Base-by-base conservation (phyloP, 1,284 basidiomycete species). In the Leccinum cinnamomeum region DNA sequence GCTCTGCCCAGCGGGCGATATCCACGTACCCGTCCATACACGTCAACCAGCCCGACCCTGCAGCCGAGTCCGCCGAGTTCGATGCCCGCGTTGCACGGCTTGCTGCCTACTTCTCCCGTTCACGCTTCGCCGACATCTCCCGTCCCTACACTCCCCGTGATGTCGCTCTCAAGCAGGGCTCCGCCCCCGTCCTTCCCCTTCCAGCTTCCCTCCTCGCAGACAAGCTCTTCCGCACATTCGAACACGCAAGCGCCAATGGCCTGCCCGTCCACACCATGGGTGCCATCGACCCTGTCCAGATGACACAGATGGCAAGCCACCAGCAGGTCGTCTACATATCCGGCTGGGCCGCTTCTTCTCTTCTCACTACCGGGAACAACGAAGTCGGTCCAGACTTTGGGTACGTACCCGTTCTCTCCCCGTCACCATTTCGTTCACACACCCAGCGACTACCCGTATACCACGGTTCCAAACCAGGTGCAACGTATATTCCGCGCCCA, bases 331-430 rank as follows among this genome's bases (percentile, higher is more conserved):
- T 98, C 56, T 99, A 99, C 75, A 84, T 99, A 28, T 97, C 94
- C 46, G 97, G 97, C 28, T 99, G 94, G 88, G 94, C 92, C 25
- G 85, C 88, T 41, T 92, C 90, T 53, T 98, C 95, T 63, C 85
- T 95, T 61, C 82, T 94, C 58, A 94, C 93, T 25, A 97, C 95
- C 2, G 91, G 89, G 33, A 92, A 88, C 72, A 96, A 98, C 72
- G 97, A 99, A 79, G 96, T 98, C 59, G 97, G 97, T 53, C 97
- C 97, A 46, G 97, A 99, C 81, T 88, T 99, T 74, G 97, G 96
- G 93, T 92, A 71, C 71, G 84, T 77, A 14, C 37, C 44, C 0
- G 10, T 14, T 28, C 35, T 14, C 10, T 1, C 5, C 23, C 57
- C 11, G 18, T 57, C 51, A 37, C 11, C 35, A 16, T 48, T 35